Conservation (phyloP, 371 early-diverging fungal genomes). For the Mortierella sp. region DNA sequence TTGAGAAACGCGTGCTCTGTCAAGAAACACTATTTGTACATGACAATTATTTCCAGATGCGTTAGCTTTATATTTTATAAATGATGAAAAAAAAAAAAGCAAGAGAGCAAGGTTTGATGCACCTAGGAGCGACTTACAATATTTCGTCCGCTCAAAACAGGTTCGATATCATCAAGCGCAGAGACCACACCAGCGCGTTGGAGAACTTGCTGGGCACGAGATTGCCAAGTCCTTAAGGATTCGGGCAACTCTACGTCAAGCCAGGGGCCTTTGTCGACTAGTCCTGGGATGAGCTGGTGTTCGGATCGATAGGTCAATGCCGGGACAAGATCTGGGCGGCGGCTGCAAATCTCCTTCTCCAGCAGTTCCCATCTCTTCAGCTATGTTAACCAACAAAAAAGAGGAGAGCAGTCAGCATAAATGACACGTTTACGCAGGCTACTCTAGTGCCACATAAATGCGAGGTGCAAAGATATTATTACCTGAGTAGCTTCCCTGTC, state of each 20-base stretch:
- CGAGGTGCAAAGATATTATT: neutral
- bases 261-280: conserved; percentile 18
- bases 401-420: neutral
- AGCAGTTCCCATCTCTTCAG: conserved; percentile 31
- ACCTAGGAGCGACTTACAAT: neutral
- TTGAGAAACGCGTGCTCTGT: conserved; percentile 38
- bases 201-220: conserved; percentile 18
- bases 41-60: neutral
- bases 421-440: neutral
- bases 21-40: conserved; percentile 31
- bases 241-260: conserved; percentile 15
- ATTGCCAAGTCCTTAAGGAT: conserved; percentile 14
- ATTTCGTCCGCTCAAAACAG: conserved; percentile 28
- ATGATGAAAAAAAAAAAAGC: neutral
- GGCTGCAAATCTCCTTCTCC: conserved; percentile 10
- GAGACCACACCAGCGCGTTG: neutral
- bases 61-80: neutral
- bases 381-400: neutral
- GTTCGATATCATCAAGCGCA: conserved; percentile 3
- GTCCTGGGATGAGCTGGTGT: neutral
- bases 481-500: conserved; percentile 28
- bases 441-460: no score
- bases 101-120: no score
- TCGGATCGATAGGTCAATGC: conserved; percentile 17
- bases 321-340: conserved; percentile 31